Evolutionary conservation across 192 early-diverging fungal genomes (phyloP).

Genomic region (Gaertneriomyces sp.): DNA sequence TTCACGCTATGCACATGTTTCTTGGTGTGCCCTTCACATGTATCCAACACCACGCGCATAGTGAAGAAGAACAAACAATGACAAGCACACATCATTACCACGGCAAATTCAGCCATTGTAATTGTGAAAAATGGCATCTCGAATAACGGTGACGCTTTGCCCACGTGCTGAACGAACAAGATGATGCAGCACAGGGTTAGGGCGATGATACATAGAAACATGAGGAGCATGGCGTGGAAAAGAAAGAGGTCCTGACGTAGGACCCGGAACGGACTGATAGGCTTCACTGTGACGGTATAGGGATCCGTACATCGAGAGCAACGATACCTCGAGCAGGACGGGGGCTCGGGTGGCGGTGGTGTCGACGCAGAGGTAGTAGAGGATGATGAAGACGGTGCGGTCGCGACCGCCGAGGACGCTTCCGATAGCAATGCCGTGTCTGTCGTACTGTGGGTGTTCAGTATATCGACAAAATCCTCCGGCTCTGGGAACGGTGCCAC

Average conservation of each 20-base stretch:
- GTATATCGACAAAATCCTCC: not conserved
- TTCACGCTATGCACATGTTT: slow-evolving; percentile 8
- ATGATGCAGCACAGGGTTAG: slow-evolving; percentile 33
- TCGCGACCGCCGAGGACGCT: not conserved
- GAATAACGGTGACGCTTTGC: slow-evolving; percentile 18
- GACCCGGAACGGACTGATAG: slow-evolving; percentile 23
- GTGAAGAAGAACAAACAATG: slow-evolving; percentile 31
- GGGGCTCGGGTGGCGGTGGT: slow-evolving; percentile 4
- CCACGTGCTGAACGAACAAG: slow-evolving; percentile 26
- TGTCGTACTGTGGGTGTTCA: not conserved
- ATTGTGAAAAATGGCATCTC: slow-evolving; percentile 19
- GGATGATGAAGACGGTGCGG: not conserved
- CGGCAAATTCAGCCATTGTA: slow-evolving; percentile 29
- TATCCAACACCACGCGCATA: slow-evolving; percentile 32
- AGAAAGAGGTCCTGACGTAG: slow-evolving; percentile 31
- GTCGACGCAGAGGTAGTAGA: not conserved
- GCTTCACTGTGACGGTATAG: slow-evolving; percentile 27
- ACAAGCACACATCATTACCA: slow-evolving; percentile 31
- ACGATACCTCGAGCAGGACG: slow-evolving; percentile 15
- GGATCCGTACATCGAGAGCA: slow-evolving; percentile 44
- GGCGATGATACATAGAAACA: slow-evolving; percentile 31
- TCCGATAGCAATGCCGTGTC: not conserved
- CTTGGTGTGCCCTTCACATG: slow-evolving; percentile 19
- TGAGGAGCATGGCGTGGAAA: slow-evolving; percentile 29
- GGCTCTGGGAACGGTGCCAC: not conserved